Conservation (phyloP, 495 filamentous ascomycete species). For the Penicillium paxilli region DNA sequence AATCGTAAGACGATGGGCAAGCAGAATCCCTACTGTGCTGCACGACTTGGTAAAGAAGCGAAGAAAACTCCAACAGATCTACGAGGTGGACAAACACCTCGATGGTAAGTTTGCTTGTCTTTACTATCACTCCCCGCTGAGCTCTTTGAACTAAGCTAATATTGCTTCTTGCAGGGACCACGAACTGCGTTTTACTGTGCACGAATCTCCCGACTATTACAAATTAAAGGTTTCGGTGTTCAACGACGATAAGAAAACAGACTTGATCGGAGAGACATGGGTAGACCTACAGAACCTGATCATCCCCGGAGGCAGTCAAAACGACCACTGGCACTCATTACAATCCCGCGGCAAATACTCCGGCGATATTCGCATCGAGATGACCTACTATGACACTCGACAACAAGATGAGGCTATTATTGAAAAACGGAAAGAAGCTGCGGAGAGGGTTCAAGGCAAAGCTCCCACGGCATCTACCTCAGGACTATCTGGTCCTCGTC, state of each 20-base stretch:
- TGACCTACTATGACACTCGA: slow-evolving; percentile 92
- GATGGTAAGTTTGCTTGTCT: slow-evolving; percentile 64
- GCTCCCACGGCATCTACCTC: slow-evolving; percentile 23
- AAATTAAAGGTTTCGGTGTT: slow-evolving; percentile 93
- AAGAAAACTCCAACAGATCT: slow-evolving; percentile 97
- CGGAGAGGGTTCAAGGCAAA: slow-evolving; percentile 34
- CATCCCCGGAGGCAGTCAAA: slow-evolving; percentile 83
- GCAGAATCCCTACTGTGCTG: slow-evolving; percentile 96
- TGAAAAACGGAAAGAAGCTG: slow-evolving; percentile 52
- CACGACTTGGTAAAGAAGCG: slow-evolving; percentile 91
- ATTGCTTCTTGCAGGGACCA: slow-evolving; percentile 70
- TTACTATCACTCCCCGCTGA: background rate
- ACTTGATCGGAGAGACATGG: slow-evolving; percentile 92
- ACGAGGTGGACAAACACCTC: slow-evolving; percentile 91
- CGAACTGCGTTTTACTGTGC: slow-evolving; percentile 92
- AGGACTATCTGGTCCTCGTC: slow-evolving; percentile 57
- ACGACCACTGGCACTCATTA: slow-evolving; percentile 86
- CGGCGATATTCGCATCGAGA: slow-evolving; percentile 90
- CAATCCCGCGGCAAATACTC: slow-evolving; percentile 91
- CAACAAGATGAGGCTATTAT: slow-evolving; percentile 69
- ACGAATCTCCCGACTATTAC: slow-evolving; percentile 94
- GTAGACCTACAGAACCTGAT: slow-evolving; percentile 80
- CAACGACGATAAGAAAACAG: slow-evolving; percentile 96
- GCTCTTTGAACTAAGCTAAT: background rate
- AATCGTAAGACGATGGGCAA: slow-evolving; percentile 97